These are phyloP conservation scores for Rhizophagus prolifer DNA, from an alignment of 192 early-diverging fungal species.

Conservation along the genomic window DNA sequence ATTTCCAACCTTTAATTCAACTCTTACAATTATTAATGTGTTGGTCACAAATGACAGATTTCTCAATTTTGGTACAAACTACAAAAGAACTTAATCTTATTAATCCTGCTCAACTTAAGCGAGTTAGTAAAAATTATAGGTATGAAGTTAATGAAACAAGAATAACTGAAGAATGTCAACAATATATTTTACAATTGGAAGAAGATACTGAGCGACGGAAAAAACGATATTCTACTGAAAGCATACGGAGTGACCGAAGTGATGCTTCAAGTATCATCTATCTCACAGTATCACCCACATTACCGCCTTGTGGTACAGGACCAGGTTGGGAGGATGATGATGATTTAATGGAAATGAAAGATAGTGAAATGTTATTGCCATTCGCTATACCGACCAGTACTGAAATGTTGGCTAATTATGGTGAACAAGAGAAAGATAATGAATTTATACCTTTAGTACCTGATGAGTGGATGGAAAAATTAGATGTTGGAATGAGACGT, in stretches of 20 bases:
- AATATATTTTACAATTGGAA: slow-evolving; percentile 72
- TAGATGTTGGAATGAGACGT: slow-evolving; percentile 29
- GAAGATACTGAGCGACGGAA: slow-evolving; percentile 63
- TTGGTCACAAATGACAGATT: slow-evolving; percentile 69
- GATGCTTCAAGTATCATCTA: slow-evolving; percentile 28
- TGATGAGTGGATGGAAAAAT: slow-evolving; percentile 35
- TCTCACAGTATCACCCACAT: slow-evolving; percentile 10
- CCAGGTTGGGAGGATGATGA: slow-evolving; percentile 31
- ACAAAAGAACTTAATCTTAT: slow-evolving; percentile 64
- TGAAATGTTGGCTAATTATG: slow-evolving; percentile 30
- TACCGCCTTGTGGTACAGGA: neutral
- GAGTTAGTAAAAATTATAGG: slow-evolving; percentile 73
- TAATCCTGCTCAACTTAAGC: slow-evolving; percentile 72
- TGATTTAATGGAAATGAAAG: slow-evolving; percentile 29
- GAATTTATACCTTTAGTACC: slow-evolving; percentile 25
- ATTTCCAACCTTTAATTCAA: slow-evolving; percentile 74
- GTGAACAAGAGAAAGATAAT: slow-evolving; percentile 21
- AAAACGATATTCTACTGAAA: slow-evolving; percentile 32
- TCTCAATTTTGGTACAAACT: slow-evolving; percentile 74
- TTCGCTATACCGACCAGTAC: slow-evolving; percentile 30
- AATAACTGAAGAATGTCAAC: slow-evolving; percentile 69
- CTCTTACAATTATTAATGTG: slow-evolving; percentile 82
- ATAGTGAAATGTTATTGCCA: slow-evolving; percentile 24
- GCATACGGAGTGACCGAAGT: slow-evolving; percentile 26
- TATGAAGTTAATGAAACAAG: slow-evolving; percentile 86